Base-by-base conservation (phyloP, 1,139 yeast genomes). In the Kodamaea arcana region DNA sequence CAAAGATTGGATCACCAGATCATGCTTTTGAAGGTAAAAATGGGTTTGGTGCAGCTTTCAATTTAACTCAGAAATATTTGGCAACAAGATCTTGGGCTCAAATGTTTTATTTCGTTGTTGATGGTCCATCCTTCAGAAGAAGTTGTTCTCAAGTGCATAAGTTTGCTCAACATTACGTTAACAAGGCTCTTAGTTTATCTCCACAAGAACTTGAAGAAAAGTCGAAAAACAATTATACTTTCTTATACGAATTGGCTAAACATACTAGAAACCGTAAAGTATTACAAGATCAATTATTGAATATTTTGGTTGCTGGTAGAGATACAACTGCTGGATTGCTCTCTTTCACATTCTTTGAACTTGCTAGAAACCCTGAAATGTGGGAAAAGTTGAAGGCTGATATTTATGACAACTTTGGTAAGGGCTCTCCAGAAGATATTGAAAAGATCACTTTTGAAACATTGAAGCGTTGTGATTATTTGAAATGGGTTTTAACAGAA, bases 261-360 rank as follows among this genome's bases (percentile, higher is more conserved):
- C 71, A 70, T 42, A 72, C 80, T 1, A 61, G 69, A 37, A 69
- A 75, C 48, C 75, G 74, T 6, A 54, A 46, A 27, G 59, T 66
- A n/a, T 63, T 75, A 44, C 63, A 77, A 33, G 77, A 73, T 45
- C 79, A 75, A 50, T 60, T 71, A 26, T 56, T 75, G 45, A 73
- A 72, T 43, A 69, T 75, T 42, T 53, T 75, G 38, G 56, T 75
- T 18, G 80, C 80, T 17, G 80, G 79, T 12, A 61, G 80, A 48
- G 80, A 75, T 49, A 75, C 82, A 30, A 76, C 81, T 15, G 80
- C 81, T 1, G 72, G 75, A 2, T 56, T 74, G 30, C 63, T 76
- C 35, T 67, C 76, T 4, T 75, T 70, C 52, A 46, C 62, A 11
- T 59, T 75, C 35, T 71, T 57, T 43, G 73, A 72, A 45, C 58